Evolutionary conservation across 441 rosid species (phyloP).

Genomic region (Brassica hybrid): DNA sequence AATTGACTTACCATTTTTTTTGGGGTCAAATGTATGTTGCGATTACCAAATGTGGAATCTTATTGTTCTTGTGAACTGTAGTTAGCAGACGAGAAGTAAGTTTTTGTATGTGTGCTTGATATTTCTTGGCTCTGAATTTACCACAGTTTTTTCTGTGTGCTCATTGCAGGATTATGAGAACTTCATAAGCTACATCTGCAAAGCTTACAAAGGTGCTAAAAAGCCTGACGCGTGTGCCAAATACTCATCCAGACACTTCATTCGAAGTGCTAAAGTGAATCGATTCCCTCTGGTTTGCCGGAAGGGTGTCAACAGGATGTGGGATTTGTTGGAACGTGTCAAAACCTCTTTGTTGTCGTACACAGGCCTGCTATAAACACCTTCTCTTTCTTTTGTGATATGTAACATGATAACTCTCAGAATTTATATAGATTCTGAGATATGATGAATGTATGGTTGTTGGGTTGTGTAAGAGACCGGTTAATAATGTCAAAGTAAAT

Average conservation of each 20-base stretch:
- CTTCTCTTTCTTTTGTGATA: not conserved
- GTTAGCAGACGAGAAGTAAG: no score
- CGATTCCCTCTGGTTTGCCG: slow-evolving; percentile 48
- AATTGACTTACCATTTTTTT: not conserved
- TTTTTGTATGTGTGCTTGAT: no score
- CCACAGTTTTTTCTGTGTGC: not conserved
- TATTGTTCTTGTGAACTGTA: no score
- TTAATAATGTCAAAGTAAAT: not conserved
- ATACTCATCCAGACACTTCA: slow-evolving; percentile 19
- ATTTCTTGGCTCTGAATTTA: no score
- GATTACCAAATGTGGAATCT: not conserved
- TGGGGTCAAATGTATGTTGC: not conserved
- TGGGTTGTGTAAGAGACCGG: not conserved
- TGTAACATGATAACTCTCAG: slow-evolving; percentile 8
- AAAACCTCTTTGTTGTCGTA: slow-evolving; percentile 26
- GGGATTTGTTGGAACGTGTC: slow-evolving; percentile 36
- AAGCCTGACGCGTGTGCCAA: slow-evolving; percentile 59
- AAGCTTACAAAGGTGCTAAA: slow-evolving; percentile 64
- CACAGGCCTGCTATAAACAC: slow-evolving; percentile 32
- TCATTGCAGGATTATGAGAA: slow-evolving; percentile 72
- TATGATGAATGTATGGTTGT: slow-evolving; percentile 12
- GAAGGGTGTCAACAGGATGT: slow-evolving; percentile 41
- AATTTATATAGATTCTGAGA: slow-evolving; percentile 3
- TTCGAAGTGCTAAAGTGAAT: slow-evolving; percentile 26
- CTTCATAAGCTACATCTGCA: slow-evolving; percentile 77